Evolutionary conservation across 805 yeast genomes (phyloP).

Genomic region (Candida lessepsii): DNA sequence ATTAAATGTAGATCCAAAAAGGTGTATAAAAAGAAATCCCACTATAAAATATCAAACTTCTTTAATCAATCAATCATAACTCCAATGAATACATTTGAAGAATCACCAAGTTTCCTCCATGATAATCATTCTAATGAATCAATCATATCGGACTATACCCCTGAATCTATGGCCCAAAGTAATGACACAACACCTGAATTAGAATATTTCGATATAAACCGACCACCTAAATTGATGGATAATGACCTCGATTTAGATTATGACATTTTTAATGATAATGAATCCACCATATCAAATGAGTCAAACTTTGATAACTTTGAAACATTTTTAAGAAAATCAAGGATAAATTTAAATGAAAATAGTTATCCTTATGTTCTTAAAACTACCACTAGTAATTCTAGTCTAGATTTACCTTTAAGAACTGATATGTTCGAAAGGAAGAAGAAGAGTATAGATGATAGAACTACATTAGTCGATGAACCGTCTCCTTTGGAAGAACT

Average conservation of each 20-base stretch:
- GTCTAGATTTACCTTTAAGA: conserved; percentile 6
- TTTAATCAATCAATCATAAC: conserved; percentile 27
- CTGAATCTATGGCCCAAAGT: conserved; percentile 10
- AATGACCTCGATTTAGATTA: not conserved
- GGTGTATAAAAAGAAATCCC: conserved; percentile 40
- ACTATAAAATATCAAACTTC: conserved; percentile 36
- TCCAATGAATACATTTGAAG: conserved; percentile 5
- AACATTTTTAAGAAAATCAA: conserved; percentile 31
- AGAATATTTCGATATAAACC: conserved; percentile 9
- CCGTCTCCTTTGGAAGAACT: no score
- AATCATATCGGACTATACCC: conserved; percentile 1
- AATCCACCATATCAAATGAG: conserved; percentile 13
- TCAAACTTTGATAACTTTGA: conserved; percentile 21
- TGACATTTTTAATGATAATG: conserved; percentile 13
- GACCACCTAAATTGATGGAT: not conserved
- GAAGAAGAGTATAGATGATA: no score
- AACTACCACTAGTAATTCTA: conserved; percentile 19
- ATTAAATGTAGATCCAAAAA: conserved; percentile 33
- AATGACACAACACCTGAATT: conserved; percentile 15
- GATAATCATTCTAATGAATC: conserved; percentile 3
- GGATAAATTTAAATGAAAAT: conserved; percentile 25
- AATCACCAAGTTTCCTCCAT: not conserved
- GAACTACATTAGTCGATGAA: no score
- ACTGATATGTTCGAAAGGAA: no score
- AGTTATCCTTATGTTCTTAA: conserved; percentile 20